Evolutionary conservation across 371 early-diverging fungal species (phyloP).

Genomic region (Batkoa obscura): DNA sequence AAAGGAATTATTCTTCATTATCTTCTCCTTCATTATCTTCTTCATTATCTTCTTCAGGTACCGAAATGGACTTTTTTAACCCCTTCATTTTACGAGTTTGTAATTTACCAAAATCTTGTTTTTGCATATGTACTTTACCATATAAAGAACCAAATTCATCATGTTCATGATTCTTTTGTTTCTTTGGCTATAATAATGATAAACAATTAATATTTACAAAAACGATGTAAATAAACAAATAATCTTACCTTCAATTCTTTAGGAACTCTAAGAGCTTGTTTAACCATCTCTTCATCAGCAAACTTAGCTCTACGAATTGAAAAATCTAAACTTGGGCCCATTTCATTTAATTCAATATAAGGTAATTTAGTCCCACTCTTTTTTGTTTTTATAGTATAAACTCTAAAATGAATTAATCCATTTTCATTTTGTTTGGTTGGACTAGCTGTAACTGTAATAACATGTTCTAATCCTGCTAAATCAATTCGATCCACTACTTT

Average conservation of each 20-base stretch:
- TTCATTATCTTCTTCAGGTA: constrained; percentile 19
- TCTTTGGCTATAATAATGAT: constrained; percentile 35
- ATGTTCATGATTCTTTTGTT: constrained; percentile 78
- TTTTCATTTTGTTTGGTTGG: constrained; percentile 14
- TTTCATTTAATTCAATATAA: constrained; percentile 75
- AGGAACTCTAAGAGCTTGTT: constrained; percentile 58
- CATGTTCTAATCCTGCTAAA: constrained; percentile 74
- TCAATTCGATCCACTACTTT: constrained; percentile 47
- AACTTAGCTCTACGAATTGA: constrained; percentile 47
- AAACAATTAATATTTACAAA: not conserved
- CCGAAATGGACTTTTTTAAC: constrained; percentile 31
- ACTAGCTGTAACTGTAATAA: constrained; percentile 66
- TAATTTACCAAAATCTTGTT: constrained; percentile 74
- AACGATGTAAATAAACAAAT: not conserved
- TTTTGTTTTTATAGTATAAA: constrained; percentile 61
- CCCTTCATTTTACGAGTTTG: constrained; percentile 98
- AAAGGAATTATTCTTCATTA: not conserved
- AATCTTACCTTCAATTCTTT: constrained; percentile 55
- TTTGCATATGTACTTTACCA: constrained; percentile 81
- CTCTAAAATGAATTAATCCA: constrained; percentile 44
- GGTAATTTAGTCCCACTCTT: constrained; percentile 73
- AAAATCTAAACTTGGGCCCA: constrained; percentile 84
- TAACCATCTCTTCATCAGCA: constrained; percentile 64
- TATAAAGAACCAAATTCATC: constrained; percentile 81
- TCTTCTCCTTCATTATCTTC: constrained; percentile 11